phyloP scores from a whole-genome alignment of 257 asterid genomes.

The Linderniella brevidens region DNA sequence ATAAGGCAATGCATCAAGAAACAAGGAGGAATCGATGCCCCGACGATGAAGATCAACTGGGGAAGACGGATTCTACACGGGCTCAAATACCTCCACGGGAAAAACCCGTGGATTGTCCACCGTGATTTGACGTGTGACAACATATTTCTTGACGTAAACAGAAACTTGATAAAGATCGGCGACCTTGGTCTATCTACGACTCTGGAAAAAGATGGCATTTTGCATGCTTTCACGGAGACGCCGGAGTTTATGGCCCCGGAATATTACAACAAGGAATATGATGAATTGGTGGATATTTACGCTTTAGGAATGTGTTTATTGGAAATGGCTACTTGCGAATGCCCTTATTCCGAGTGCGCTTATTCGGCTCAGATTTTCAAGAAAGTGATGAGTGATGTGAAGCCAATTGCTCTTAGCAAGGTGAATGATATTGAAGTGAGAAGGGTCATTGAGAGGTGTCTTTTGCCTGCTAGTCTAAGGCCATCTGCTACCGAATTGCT shows the following conservation, averaged over 20 bases:
- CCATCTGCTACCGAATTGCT: constrained; percentile 30
- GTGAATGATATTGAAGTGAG: constrained; percentile 21
- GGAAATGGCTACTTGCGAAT: constrained; percentile 24
- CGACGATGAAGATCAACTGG: constrained; percentile 18
- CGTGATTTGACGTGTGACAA: constrained; percentile 23
- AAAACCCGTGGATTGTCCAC: constrained; percentile 15
- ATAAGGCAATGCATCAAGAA: constrained; percentile 15
- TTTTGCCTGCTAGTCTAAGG: constrained; percentile 24
- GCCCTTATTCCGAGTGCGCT: constrained; percentile 24
- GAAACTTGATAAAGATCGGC: constrained; percentile 16
- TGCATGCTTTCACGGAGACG: constrained; percentile 13
- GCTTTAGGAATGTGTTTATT: constrained; percentile 41
- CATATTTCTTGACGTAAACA: constrained; percentile 11
- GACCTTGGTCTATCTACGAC: constrained; percentile 18
- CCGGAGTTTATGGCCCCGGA: constrained; percentile 39
- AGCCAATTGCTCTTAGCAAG: constrained; percentile 18
- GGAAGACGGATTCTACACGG: constrained; percentile 21
- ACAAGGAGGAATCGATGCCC: constrained; percentile 6
- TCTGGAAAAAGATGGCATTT: constrained; percentile 4
- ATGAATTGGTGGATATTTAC: constrained; percentile 26
- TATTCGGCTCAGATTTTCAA: constrained; percentile 20
- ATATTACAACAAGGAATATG: constrained; percentile 22
- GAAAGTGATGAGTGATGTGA: constrained; percentile 21
- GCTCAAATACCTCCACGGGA: constrained; percentile 16
- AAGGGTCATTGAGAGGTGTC: constrained; percentile 27